Base-by-base conservation (phyloP, 1,284 basidiomycete species). In the Boletellus dicymbophilus region DNA sequence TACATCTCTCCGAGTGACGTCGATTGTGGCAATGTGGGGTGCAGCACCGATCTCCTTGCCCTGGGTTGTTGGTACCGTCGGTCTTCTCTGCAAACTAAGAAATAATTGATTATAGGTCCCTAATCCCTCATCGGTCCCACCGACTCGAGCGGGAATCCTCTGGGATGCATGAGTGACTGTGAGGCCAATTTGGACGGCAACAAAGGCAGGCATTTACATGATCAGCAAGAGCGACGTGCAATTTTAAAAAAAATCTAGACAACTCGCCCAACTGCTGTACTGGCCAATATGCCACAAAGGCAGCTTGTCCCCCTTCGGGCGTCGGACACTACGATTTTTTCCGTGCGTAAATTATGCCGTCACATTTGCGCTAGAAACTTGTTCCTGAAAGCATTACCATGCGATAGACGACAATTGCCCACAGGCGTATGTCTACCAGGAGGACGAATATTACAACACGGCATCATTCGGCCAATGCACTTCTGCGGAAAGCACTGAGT, bases 161-260 rank as follows among this genome's bases (percentile, higher is more conserved):
- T 77, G 5, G 80, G 79, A 26, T 82, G 80, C 67, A 76, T 75
- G 59, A 75, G 72, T 44, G 75, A 79, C 1, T 82, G 80, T 56
- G 57, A 60, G 1, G 78, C 78, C 6, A 72, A 76, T 51, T 62
- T 79, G 21, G 64, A 61, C 37, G 61, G 64, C 12, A 53, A 78
- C 55, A 72, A 69, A 37, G 27, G 74, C 73, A 54, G 15, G 66
- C 59, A n/a, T n/a, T n/a, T n/a, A 4, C 27, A 37, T 15, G 16
- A 34, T 27, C 3, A 16, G 8, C 12, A 15, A 3, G 8, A 49
- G 10, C 25, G 21, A 31, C n/a, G n/a, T n/a, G n/a, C n/a, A n/a
- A n/a, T n/a, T n/a, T n/a, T n/a, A n/a, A n/a, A n/a, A n/a, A 30
- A 20, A n/a, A n/a, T 33, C 38, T 22, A 71, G 70, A 48, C 20